These are phyloP conservation scores for Mortierella sp. DNA, from an alignment of 371 early-diverging fungal species.

Conservation along the genomic window DNA sequence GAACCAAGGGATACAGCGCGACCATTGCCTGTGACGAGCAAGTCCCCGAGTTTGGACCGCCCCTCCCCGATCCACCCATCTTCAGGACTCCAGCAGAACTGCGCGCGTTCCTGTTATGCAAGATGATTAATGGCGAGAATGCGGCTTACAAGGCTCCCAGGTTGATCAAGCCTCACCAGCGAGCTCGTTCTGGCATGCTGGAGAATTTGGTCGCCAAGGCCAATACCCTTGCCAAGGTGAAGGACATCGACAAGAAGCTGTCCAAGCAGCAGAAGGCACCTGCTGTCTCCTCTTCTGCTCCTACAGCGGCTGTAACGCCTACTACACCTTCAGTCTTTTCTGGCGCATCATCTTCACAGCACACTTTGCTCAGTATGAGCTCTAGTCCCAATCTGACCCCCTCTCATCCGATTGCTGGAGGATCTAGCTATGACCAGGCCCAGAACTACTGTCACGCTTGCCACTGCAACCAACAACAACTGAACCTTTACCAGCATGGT, in stretches of 20 bases:
- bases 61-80: conserved; percentile 73
- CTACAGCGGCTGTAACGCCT: background rate
- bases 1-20: conserved; percentile 62
- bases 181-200: conserved; percentile 64
- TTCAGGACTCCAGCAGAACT: conserved; percentile 65
- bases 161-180: conserved; percentile 65
- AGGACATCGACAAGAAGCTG: conserved; percentile 36
- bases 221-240: conserved; percentile 37
- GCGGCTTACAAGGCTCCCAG: conserved; percentile 81
- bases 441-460: background rate
- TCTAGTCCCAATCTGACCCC: background rate
- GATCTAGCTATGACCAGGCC: background rate
- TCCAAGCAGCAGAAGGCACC: conserved; percentile 28
- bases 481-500: background rate
- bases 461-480: background rate
- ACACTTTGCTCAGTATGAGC: conserved; percentile 10
- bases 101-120: conserved; percentile 72
- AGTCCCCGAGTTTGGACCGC: conserved; percentile 75
- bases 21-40: conserved; percentile 69
- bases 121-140: conserved; percentile 84
- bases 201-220: conserved; percentile 61
- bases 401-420: background rate
- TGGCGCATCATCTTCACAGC: background rate
- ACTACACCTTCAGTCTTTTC: background rate
- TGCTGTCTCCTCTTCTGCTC: background rate